Evolutionary conservation across 495 filamentous ascomycete species (phyloP).

Genomic region (Aspergillus panamensis): DNA sequence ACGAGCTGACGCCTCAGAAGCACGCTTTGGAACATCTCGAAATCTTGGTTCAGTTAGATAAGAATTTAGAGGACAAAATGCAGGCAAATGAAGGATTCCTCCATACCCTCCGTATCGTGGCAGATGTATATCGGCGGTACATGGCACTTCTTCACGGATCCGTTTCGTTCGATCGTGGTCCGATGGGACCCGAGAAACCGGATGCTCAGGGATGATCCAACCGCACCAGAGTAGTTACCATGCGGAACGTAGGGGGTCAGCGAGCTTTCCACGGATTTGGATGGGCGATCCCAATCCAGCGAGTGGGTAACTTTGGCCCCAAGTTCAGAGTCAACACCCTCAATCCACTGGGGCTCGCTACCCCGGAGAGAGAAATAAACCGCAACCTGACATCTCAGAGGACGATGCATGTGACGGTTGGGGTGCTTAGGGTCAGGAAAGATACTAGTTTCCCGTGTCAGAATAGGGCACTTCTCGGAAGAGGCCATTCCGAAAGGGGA

Average conservation of each 20-base stretch:
- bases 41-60: conserved; percentile 8
- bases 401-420: not conserved
- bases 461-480: not conserved
- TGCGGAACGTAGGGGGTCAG: conserved; percentile 9
- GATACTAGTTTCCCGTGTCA: not conserved
- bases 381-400: conserved; percentile 1
- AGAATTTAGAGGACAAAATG: not conserved
- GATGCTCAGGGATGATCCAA: not conserved
- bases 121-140: conserved; percentile 10
- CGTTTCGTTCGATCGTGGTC: not conserved
- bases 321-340: conserved; percentile 2
- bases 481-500: too few relatives aligned
- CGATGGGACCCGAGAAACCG: conserved; percentile 12
- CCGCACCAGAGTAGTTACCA: not conserved
- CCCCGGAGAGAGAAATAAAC: not conserved
- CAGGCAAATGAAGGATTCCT: not conserved
- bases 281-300: not conserved
- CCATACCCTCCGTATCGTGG: conserved; percentile 9
- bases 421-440: conserved; percentile 5
- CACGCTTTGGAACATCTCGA: conserved; percentile 9
- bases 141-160: not conserved
- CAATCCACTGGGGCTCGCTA: conserved; percentile 6
- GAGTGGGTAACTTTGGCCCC: conserved; percentile 5
- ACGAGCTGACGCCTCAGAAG: conserved; percentile 4
- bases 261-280: not conserved